phyloP scores from a whole-genome alignment of 176 grass and related monocot genomes.

The Musa itinerans region DNA sequence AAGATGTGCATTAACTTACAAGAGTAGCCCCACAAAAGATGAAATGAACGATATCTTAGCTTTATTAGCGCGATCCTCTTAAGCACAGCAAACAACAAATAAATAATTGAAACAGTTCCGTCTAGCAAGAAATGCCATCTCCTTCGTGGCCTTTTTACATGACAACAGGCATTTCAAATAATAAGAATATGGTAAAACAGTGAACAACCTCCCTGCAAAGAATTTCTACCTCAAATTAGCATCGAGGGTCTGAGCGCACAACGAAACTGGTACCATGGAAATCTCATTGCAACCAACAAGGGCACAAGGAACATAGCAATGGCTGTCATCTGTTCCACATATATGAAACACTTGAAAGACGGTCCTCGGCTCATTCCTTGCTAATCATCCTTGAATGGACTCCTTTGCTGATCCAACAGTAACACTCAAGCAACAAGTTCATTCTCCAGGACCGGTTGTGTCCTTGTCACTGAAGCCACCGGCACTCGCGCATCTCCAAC shows the following conservation, averaged over 20 bases:
- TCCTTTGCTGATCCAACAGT: conserved; percentile 5
- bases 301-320: conserved; percentile 22
- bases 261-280: not conserved
- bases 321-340: conserved; percentile 15
- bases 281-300: not conserved
- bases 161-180: conserved; percentile 22
- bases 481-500: conserved; percentile 64
- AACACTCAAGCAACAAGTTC: conserved; percentile 40
- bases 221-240: conserved; percentile 19
- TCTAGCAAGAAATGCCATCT: conserved; percentile 16
- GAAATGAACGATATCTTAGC: conserved; percentile 53
- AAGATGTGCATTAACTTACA: too few relatives aligned
- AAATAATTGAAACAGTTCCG: conserved; percentile 29
- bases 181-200: conserved; percentile 2
- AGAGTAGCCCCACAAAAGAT: not conserved
- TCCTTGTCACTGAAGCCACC: conserved; percentile 51
- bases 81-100: conserved; percentile 47
- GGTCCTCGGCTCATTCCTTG: not conserved
- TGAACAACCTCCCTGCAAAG: conserved; percentile 25
- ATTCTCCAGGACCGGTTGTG: conserved; percentile 58
- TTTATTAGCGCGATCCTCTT: conserved; percentile 54
- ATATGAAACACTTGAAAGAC: conserved; percentile 19
- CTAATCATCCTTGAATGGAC: not conserved
- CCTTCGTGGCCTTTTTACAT: conserved; percentile 29
- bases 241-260: conserved; percentile 8